These are phyloP conservation scores for Monosporozyma unispora DNA, from an alignment of 805 yeast species.

Conservation along the genomic window DNA sequence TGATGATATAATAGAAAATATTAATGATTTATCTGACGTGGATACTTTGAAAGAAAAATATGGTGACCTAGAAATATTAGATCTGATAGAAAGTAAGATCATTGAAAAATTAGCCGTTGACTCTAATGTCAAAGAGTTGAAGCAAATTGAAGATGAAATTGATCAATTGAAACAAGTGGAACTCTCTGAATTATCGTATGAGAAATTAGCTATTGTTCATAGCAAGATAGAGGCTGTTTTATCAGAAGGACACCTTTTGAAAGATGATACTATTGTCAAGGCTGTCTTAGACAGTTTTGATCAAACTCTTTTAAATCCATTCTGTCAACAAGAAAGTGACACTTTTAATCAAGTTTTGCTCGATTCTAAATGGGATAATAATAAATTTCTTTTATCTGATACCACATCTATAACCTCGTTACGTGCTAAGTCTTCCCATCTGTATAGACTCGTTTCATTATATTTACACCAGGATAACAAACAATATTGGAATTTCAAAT, in stretches of 20 bases:
- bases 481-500: slow-evolving; percentile 39
- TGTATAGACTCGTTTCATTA: slow-evolving; percentile 16
- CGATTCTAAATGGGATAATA: slow-evolving; percentile 27
- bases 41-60: slow-evolving; percentile 14
- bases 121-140: slow-evolving; percentile 2
- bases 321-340: slow-evolving; percentile 8
- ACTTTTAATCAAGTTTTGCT: slow-evolving; percentile 14
- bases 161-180: slow-evolving; percentile 1
- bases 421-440: slow-evolving; percentile 12
- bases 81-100: slow-evolving; percentile 9
- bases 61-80: slow-evolving; percentile 18
- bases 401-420: slow-evolving; percentile 10
- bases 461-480: slow-evolving; percentile 4
- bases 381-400: slow-evolving; percentile 11
- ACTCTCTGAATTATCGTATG: slow-evolving; percentile 2
- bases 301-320: slow-evolving; percentile 4
- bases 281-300: slow-evolving; percentile 9
- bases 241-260: slow-evolving; percentile 3
- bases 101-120: slow-evolving; percentile 7
- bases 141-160: slow-evolving; percentile 1
- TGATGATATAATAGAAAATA: slow-evolving; percentile 15
- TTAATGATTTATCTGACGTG: slow-evolving; percentile 8
- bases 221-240: slow-evolving; percentile 3
- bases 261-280: neutral
- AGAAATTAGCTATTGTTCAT: slow-evolving; percentile 6